Evolutionary conservation across 495 filamentous ascomycete species (phyloP), one percentile per base, ranked within the genome.

Genomic region (Aspergillus ellipticus): DNA sequence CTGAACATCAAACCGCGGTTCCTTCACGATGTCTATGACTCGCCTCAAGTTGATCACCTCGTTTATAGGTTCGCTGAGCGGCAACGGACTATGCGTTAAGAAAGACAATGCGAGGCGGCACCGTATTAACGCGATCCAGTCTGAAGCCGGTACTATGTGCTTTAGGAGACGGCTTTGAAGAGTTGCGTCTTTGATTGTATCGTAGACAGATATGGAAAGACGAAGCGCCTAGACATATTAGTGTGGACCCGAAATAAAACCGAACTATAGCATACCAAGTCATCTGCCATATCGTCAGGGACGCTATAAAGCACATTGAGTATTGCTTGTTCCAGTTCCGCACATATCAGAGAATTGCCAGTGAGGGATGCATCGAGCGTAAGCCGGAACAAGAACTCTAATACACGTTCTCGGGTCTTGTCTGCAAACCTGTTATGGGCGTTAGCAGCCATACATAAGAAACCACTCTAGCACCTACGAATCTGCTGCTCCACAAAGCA

Each of bases 81-180:
- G 73, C 1, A 66, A 53, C 3, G 69, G 59, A 55, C 85, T 78
- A 21, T 74, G 63, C 57, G 89, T 85, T 56, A 90, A 72, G 62
- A 86, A 92, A 17, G 84, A 76, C 33, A 89, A 72, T 1, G 90
- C 89, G 10, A 97, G 80, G n/a, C 87, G 80, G 29, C 85, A 81
- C 37, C 87, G 80, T 41, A 96, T 72, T 26, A 85, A 74, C 45
- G 85, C 78, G 19, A 85, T 73, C 54, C 81, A 74, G 2, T 77
- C 65, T 7, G 75, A 77, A 7, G 71, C 75, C 15, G 78, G 76
- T 5, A 86, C 73, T 26, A 90, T 78, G 51, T 80, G 72, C 16
- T 78, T 77, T 21, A 92, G 74, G 3, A 89, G 69, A 26, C 80
- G 77, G 45, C 82, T 74, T 42, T 85, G 85, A 6, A 89, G 71